Evolutionary conservation across 331 rosid genomes (phyloP).

Genomic region (Erythrophleum ivorense): DNA sequence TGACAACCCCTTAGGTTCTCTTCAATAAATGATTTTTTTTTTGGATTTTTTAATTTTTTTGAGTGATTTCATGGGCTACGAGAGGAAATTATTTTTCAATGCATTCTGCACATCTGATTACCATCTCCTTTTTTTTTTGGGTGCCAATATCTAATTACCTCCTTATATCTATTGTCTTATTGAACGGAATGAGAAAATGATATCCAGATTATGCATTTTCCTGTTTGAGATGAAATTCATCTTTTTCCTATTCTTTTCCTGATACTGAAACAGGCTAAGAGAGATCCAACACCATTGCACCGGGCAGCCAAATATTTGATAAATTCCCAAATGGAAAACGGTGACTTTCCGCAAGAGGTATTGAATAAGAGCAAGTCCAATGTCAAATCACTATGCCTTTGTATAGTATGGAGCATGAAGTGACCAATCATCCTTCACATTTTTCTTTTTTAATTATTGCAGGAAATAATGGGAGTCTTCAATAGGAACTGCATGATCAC

Average conservation of each 20-base stretch:
- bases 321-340: conserved; percentile 82
- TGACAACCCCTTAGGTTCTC: neutral
- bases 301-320: conserved; percentile 73
- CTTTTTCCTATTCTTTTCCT: neutral
- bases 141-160: too few species aligned
- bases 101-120: neutral
- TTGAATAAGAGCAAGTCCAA: neutral
- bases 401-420: neutral
- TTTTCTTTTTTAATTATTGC: conserved; percentile 26
- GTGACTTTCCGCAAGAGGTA: conserved; percentile 95
- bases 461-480: conserved; percentile 96
- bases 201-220: neutral
- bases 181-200: neutral
- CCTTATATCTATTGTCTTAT: neutral
- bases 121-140: too few species aligned
- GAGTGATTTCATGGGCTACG: neutral
- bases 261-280: conserved; percentile 61
- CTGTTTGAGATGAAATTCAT: neutral
- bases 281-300: conserved; percentile 83
- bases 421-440: neutral
- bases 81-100: neutral
- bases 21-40: too few species aligned
- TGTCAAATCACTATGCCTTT: neutral
- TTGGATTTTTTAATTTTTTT: neutral
- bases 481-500: conserved; percentile 86